A percentile compares a stretch with the other conserved stretches of the same genome.
Conservation (phyloP, 1,139 yeast genomes). For the Candida tetrigidarum region DNA sequence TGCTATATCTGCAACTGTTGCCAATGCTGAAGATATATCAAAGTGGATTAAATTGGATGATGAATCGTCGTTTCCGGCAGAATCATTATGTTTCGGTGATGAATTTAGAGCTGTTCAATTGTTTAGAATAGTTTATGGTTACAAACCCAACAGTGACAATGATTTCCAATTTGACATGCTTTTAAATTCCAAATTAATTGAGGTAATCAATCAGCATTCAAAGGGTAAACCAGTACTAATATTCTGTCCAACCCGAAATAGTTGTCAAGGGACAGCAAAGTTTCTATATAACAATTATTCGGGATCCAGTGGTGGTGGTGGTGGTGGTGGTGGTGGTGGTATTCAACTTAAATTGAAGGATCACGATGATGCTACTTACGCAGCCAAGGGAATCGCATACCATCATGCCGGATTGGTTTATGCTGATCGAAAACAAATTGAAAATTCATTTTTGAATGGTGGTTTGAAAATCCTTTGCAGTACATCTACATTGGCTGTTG, state of each 20-base stretch:
- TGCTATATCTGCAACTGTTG: slow-evolving; percentile 59
- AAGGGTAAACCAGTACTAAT: slow-evolving; percentile 47
- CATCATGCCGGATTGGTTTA: slow-evolving; percentile 62
- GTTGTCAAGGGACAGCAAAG: slow-evolving; percentile 51
- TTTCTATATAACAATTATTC: slow-evolving; percentile 25
- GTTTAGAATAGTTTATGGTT: slow-evolving; percentile 46
- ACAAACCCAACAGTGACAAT: slow-evolving; percentile 35
- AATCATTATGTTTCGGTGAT: slow-evolving; percentile 45
- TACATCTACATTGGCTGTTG: slow-evolving; percentile 65
- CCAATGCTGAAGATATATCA: slow-evolving; percentile 54
- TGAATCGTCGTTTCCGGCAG: slow-evolving; percentile 24
- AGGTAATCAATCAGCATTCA: slow-evolving; percentile 38
- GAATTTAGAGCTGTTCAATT: slow-evolving; percentile 49
- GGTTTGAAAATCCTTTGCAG: slow-evolving; percentile 50
- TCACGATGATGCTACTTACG: slow-evolving; percentile 29
- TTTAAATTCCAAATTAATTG: slow-evolving; percentile 41
- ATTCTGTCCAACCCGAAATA: slow-evolving; percentile 58
- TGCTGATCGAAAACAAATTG: slow-evolving; percentile 49
- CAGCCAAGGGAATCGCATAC: slow-evolving; percentile 46
- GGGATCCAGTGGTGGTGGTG: background rate
- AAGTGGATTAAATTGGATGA: slow-evolving; percentile 40
- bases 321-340: background rate
- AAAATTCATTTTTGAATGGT: slow-evolving; percentile 47
- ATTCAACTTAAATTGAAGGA: slow-evolving; percentile 22
- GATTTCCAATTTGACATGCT: slow-evolving; percentile 48